phyloP scores from a whole-genome alignment of 371 early-diverging fungal species.

The Mortierella sp. region DNA sequence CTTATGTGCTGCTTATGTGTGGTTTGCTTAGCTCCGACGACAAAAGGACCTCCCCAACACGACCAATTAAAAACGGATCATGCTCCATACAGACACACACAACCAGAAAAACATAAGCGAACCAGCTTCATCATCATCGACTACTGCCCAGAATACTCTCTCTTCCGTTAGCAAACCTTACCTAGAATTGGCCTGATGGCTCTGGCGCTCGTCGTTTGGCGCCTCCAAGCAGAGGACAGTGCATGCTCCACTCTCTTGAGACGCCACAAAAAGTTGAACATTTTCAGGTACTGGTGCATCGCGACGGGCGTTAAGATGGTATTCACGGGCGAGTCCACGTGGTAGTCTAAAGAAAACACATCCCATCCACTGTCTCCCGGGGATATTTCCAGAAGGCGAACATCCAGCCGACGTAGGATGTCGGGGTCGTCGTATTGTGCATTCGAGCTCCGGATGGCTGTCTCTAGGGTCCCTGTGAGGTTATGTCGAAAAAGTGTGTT shows the following conservation, averaged over 20 bases:
- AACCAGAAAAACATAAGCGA: neutral
- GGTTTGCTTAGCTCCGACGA: neutral
- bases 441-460: constrained; percentile 91
- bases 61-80: neutral
- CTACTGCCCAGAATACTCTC: neutral
- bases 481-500: constrained; percentile 88
- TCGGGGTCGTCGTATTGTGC: constrained; percentile 91
- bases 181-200: constrained; percentile 62
- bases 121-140: neutral
- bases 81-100: neutral
- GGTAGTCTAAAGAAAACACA: constrained; percentile 91
- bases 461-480: constrained; percentile 86
- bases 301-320: constrained; percentile 82
- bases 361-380: constrained; percentile 92
- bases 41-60: neutral
- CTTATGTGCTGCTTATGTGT: neutral
- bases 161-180: constrained; percentile 4
- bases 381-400: constrained; percentile 76
- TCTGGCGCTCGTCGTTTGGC: constrained; percentile 78
- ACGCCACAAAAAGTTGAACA: constrained; percentile 92
- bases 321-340: constrained; percentile 86
- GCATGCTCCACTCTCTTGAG: constrained; percentile 90
- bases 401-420: constrained; percentile 83
- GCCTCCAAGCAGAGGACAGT: constrained; percentile 83
- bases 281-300: constrained; percentile 85